Evolutionary conservation across 129 eudicot species (phyloP).

Genomic region (Calendula officinalis): DNA sequence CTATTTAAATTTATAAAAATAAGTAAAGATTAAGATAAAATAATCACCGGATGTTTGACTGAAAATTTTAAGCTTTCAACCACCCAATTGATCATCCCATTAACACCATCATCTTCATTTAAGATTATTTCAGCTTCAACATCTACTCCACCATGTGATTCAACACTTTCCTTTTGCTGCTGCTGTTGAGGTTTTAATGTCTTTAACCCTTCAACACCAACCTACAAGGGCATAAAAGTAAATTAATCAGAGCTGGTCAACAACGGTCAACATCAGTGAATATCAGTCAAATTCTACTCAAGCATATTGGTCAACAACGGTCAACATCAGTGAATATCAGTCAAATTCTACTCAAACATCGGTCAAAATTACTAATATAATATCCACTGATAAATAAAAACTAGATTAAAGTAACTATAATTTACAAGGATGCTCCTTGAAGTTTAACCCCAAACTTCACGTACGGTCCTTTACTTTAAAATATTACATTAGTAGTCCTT

Average conservation of each 20-base stretch:
- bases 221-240: slow-evolving; percentile 48
- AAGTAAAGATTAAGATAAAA: slow-evolving; percentile 7
- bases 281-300: too few species aligned
- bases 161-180: slow-evolving; percentile 40
- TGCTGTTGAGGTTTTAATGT: slow-evolving; percentile 67
- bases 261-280: too few species aligned
- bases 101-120: slow-evolving; percentile 56
- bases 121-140: slow-evolving; percentile 57
- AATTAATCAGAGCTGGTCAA: background rate
- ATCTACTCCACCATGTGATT: slow-evolving; percentile 60
- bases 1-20: slow-evolving; percentile 2
- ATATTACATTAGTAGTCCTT: too few species aligned
- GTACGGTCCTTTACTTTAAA: too few species aligned
- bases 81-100: slow-evolving; percentile 53
- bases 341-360: too few species aligned
- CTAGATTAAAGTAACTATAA: too few species aligned
- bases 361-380: background rate
- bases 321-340: too few species aligned
- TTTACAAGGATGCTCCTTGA: too few species aligned
- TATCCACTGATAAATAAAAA: slow-evolving; percentile 10
- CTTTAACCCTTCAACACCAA: slow-evolving; percentile 81
- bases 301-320: too few species aligned
- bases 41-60: slow-evolving; percentile 81
- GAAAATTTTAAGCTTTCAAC: slow-evolving; percentile 75
- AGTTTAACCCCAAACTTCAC: too few species aligned